Conservation (phyloP, 2,329 filamentous ascomycete genomes). For the Colletotrichum filicis region DNA sequence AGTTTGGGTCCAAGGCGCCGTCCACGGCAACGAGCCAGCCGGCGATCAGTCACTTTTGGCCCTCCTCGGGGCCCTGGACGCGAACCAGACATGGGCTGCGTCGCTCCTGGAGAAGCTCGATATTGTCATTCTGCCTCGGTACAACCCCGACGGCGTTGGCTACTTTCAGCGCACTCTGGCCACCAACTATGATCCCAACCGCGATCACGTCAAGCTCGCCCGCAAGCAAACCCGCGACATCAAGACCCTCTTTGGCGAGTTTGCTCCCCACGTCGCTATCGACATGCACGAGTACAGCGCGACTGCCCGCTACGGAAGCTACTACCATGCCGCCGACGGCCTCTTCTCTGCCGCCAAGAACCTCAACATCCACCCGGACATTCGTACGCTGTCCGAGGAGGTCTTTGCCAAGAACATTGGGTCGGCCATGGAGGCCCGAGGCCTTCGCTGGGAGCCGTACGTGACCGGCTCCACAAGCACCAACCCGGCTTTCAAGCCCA, state of each 20-base stretch:
- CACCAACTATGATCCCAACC: conserved; percentile 46
- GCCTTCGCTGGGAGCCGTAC: conserved; percentile 45
- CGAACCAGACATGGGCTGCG: conserved; percentile 42
- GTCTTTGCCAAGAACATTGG: conserved; percentile 44
- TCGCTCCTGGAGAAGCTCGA: conserved; percentile 43
- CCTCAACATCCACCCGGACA: conserved; percentile 44
- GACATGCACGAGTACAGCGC: conserved; percentile 47
- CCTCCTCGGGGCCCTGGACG: conserved; percentile 44
- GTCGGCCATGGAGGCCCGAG: conserved; percentile 42
- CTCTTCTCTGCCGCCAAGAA: conserved; percentile 48
- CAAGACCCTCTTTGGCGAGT: conserved; percentile 43
- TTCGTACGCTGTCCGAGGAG: conserved; percentile 43
- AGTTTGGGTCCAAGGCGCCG: conserved; percentile 45
- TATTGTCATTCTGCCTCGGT: conserved; percentile 44
- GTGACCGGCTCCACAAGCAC: conserved; percentile 38
- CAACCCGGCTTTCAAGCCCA: conserved; percentile 40
- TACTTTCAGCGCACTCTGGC: conserved; percentile 46
- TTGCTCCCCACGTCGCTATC: conserved; percentile 43
- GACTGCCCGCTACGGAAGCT: conserved; percentile 26
- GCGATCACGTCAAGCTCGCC: conserved; percentile 46
- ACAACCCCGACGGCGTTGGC: conserved; percentile 47
- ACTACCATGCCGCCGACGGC: conserved; percentile 40
- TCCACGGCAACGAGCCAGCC: conserved; percentile 47
- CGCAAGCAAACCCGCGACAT: conserved; percentile 45
- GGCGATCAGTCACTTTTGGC: conserved; percentile 46